Conservation (phyloP, 257 asterid genomes). For the Solanum ahanhuiri region DNA sequence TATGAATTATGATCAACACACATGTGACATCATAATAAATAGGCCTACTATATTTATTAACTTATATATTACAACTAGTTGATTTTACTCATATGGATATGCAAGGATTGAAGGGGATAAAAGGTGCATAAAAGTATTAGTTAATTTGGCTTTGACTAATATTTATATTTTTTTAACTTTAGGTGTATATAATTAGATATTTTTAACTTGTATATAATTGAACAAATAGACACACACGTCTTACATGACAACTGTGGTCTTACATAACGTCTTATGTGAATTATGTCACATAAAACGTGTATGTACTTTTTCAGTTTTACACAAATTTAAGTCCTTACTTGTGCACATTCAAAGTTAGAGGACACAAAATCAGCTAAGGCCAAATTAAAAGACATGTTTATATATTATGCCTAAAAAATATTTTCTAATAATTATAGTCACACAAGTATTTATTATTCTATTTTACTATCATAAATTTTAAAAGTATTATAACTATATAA, state of each 20-base stretch:
- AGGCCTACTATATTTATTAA: not conserved
- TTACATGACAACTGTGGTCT: too few relatives aligned
- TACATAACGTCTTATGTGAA: accelerated
- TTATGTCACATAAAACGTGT: not conserved
- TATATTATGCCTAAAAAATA: not conserved
- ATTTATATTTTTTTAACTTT: too few relatives aligned
- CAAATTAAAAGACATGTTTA: not conserved
- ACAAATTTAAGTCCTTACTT: too few relatives aligned
- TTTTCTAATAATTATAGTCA: not conserved
- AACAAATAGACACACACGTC: too few relatives aligned
- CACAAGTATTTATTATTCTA: not conserved
- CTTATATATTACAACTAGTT: not conserved
- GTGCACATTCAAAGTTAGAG: too few relatives aligned
- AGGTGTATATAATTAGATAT: accelerated
- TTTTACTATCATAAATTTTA: not conserved
- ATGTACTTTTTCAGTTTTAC: not conserved
- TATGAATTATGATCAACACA: constrained; percentile 3
- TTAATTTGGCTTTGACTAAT: too few relatives aligned
- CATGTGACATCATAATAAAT: constrained; percentile 43
- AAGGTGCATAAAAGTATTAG: not conserved
- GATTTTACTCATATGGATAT: not conserved
- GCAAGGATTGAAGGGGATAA: not conserved
- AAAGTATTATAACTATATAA: not conserved
- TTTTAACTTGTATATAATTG: too few relatives aligned
- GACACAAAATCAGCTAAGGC: not conserved